These are phyloP conservation scores for Alternaria atra DNA, from an alignment of 2,329 filamentous ascomycete species.

Conservation along the genomic window DNA sequence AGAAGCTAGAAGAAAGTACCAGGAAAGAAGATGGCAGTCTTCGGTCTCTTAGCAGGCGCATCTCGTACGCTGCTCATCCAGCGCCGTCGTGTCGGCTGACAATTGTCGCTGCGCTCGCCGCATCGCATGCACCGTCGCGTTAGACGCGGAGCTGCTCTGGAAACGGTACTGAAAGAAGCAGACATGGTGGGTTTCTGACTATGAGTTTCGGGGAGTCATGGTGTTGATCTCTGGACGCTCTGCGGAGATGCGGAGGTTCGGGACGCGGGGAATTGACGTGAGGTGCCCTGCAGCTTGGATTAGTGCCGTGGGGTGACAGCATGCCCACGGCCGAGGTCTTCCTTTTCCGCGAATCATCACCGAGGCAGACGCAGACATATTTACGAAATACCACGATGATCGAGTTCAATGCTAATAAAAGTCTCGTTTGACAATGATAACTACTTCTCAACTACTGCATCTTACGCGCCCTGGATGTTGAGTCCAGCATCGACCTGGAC, in stretches of 20 bases:
- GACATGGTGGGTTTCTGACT: slow-evolving; percentile 28
- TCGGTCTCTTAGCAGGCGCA: slow-evolving; percentile 38
- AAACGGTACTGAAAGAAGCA: slow-evolving; percentile 18
- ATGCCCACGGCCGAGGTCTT: slow-evolving; percentile 15
- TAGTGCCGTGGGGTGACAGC: slow-evolving; percentile 11
- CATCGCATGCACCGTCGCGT: slow-evolving; percentile 31
- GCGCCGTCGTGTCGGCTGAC: slow-evolving; percentile 19
- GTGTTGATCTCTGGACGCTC: slow-evolving; percentile 4
- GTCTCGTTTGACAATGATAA: neutral
- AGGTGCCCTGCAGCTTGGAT: slow-evolving; percentile 5
- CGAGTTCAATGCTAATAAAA: neutral
- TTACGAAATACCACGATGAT: neutral
- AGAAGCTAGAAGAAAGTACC: slow-evolving; percentile 29
- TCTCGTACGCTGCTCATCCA: slow-evolving; percentile 44
- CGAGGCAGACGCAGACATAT: neutral
- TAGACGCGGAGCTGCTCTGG: slow-evolving; percentile 22
- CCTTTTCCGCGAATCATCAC: slow-evolving; percentile 5
- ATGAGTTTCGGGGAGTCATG: slow-evolving; percentile 14
- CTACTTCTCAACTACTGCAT: neutral
- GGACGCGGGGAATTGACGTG: slow-evolving; percentile 12
- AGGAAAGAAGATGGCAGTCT: slow-evolving; percentile 53
- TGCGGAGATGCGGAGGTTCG: slow-evolving; percentile 20
- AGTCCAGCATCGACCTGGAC: slow-evolving; percentile 53
- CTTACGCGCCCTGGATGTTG: slow-evolving; percentile 40
- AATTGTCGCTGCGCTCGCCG: slow-evolving; percentile 19